Evolutionary conservation across 73 alveolate genomes (phyloP).

Genomic region (Paraurostyla sp.): DNA sequence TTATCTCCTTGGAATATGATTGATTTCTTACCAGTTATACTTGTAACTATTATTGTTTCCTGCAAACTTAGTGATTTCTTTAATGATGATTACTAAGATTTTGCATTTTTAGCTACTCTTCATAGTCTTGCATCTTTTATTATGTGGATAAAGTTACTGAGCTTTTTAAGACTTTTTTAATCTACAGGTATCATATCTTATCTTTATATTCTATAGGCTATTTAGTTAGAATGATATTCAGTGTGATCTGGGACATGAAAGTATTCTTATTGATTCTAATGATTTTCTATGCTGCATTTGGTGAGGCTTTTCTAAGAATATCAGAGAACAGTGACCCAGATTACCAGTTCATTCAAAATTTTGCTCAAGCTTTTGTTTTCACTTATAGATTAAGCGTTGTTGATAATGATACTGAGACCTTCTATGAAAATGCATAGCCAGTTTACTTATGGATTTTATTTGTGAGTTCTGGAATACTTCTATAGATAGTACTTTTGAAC

Average conservation of each 20-base stretch:
- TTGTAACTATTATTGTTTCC: background rate
- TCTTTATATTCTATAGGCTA: background rate
- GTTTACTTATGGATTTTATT: constrained; percentile 18
- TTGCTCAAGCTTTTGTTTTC: constrained; percentile 21
- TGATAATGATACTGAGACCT: constrained; percentile 15
- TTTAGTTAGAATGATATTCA: constrained; percentile 25
- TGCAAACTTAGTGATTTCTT: background rate
- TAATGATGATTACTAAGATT: background rate
- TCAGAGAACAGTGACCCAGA: constrained; percentile 27
- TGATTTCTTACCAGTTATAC: constrained; percentile 32
- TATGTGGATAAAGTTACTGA: constrained; percentile 49
- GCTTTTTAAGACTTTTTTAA: constrained; percentile 36
- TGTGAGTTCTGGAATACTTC: background rate
- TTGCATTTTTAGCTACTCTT: background rate
- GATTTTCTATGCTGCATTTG: constrained; percentile 45
- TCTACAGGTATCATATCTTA: background rate
- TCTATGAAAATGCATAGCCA: background rate
- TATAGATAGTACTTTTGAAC: constrained; percentile 11
- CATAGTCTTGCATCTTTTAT: constrained; percentile 39
- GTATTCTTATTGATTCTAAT: constrained; percentile 40
- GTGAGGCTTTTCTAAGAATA: constrained; percentile 48
- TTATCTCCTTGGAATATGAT: constrained; percentile 10
- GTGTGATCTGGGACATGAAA: constrained; percentile 54
- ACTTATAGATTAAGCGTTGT: constrained; percentile 42
- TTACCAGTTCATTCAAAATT: background rate